These are phyloP conservation scores for Elongisporangium anandrum DNA, from an alignment of 352 stramenopile species.

Conservation along the genomic window DNA sequence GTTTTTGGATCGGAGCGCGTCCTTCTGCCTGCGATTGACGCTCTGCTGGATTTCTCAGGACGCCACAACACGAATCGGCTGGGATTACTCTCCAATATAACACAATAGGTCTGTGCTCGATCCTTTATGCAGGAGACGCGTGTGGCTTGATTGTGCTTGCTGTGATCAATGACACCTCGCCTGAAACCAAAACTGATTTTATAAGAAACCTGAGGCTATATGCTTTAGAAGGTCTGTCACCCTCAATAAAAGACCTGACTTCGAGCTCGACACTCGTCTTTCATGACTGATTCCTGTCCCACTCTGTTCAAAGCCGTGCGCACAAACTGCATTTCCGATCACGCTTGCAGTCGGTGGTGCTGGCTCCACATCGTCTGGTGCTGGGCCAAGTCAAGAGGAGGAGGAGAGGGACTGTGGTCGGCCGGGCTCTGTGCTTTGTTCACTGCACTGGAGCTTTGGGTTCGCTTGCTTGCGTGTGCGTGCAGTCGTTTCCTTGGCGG, in stretches of 20 bases:
- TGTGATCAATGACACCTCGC: background rate
- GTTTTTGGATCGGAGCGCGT: background rate
- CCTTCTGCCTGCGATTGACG: background rate
- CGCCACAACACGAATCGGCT: background rate
- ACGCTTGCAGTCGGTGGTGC: background rate
- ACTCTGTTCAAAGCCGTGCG: background rate
- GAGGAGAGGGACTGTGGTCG: background rate
- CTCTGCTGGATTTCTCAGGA: background rate
- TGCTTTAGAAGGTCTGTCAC: background rate
- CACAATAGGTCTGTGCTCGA: background rate
- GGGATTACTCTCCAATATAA: background rate
- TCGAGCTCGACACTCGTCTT: background rate
- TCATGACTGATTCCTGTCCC: background rate
- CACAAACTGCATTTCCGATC: background rate
- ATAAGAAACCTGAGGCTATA: background rate
- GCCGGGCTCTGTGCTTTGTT: background rate
- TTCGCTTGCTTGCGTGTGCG: background rate
- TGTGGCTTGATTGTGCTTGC: background rate
- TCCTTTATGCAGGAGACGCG: background rate
- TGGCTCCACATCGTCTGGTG: background rate
- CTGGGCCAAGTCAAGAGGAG: background rate
- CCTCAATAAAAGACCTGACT: too few relatives aligned
- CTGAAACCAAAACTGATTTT: background rate
- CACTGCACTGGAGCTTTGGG: background rate
- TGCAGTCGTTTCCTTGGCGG: background rate